phyloP scores from a whole-genome alignment of 176 grass and related monocot genomes.

The Miscanthus lutarioriparius region DNA sequence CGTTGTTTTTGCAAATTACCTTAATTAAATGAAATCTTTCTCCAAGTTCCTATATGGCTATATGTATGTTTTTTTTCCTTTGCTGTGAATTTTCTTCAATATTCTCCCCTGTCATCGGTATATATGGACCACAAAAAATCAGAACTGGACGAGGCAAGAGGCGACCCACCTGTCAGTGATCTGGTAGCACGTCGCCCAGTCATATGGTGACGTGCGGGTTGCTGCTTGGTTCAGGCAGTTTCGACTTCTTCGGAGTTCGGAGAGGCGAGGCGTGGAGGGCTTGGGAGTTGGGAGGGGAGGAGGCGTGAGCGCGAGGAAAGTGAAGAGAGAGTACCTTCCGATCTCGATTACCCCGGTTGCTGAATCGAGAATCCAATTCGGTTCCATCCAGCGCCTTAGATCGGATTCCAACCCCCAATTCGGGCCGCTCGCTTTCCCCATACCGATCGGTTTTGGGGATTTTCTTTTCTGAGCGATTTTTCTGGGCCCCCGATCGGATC shows the following conservation, averaged over 20 bases:
- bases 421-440: not conserved
- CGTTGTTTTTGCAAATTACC: too few relatives aligned
- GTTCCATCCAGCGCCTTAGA: conserved; percentile 1
- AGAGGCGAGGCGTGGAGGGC: not conserved
- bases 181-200: not conserved
- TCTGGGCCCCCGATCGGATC: conserved; percentile 10
- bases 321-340: not conserved
- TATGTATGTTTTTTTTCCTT: too few relatives aligned
- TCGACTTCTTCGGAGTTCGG: conserved; percentile 16
- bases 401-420: conserved; percentile 28
- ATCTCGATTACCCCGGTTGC: conserved; percentile 35
- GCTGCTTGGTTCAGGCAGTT: conserved; percentile 28
- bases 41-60: too few relatives aligned
- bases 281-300: not conserved
- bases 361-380: conserved; percentile 31
- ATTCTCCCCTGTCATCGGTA: not conserved
- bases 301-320: conserved; percentile 51
- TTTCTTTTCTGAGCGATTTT: conserved; percentile 27
- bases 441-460: conserved; percentile 9
- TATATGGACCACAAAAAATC: not conserved
- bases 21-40: too few relatives aligned
- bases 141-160: not conserved
- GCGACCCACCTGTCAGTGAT: conserved; percentile 2
- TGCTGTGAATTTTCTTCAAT: not conserved
- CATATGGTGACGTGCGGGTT: conserved; percentile 13